phyloP scores from a whole-genome alignment of 768 basidiomycete species.

The Hygrocybe coccinea region DNA sequence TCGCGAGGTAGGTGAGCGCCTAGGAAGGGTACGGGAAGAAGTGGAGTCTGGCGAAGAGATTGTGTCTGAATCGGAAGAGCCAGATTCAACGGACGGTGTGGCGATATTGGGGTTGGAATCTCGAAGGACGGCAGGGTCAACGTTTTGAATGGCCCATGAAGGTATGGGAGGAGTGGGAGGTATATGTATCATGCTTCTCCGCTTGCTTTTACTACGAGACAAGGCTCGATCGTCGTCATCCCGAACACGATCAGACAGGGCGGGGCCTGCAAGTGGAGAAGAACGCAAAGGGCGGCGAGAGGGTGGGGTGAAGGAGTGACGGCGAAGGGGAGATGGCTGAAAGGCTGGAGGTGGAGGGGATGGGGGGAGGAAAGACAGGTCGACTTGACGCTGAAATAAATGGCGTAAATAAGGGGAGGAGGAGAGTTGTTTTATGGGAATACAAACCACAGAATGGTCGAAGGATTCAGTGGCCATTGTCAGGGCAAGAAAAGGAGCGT shows the following conservation, averaged over 20 bases:
- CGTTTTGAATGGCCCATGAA: not conserved
- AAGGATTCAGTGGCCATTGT: too few species aligned
- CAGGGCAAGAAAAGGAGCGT: too few species aligned
- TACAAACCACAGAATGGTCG: too few species aligned
- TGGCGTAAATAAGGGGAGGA: conserved; percentile 26
- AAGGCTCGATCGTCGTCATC: not conserved
- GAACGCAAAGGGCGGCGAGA: conserved; percentile 31
- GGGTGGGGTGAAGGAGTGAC: not conserved
- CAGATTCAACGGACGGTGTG: not conserved
- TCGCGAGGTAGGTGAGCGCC: not conserved
- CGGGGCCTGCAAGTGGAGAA: conserved; percentile 41
- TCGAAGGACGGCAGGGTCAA: not conserved
- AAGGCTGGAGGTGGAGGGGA: not conserved
- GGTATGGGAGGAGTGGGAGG: conserved; percentile 7
- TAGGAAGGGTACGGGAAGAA: not conserved
- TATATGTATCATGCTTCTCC: conserved; percentile 11
- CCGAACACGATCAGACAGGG: conserved; percentile 17
- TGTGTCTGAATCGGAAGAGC: not conserved
- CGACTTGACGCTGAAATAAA: not conserved
- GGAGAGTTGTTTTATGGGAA: not conserved
- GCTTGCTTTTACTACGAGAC: conserved; percentile 1
- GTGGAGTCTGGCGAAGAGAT: conserved; percentile 5
- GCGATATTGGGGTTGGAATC: not conserved
- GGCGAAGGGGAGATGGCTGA: not conserved
- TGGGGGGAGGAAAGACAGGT: not conserved